phyloP scores from a whole-genome alignment of 75 land plant species.

The Pinus tabuliformis region DNA sequence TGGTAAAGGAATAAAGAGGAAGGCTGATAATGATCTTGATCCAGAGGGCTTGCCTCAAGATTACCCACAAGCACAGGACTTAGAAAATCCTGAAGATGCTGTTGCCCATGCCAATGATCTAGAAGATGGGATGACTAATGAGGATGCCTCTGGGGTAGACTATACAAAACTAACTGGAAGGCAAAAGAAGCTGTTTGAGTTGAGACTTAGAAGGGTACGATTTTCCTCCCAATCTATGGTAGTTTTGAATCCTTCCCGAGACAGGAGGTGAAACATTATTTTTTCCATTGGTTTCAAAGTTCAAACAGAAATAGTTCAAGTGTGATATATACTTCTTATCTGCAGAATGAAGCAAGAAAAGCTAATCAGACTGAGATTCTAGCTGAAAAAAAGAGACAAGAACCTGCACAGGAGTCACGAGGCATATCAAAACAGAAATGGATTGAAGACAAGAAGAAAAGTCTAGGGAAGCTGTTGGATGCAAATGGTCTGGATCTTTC shows the following conservation, averaged over 20 bases:
- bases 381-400: slow-evolving; percentile 86
- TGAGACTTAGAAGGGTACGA: slow-evolving; percentile 81
- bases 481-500: slow-evolving; percentile 84
- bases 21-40: not conserved
- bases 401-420: slow-evolving; percentile 76
- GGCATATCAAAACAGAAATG: slow-evolving; percentile 95
- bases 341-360: slow-evolving; percentile 91
- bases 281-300: not conserved
- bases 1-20: slow-evolving; percentile 7
- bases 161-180: slow-evolving; percentile 50
- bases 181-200: slow-evolving; percentile 79
- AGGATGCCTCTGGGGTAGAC: slow-evolving; percentile 25
- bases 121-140: slow-evolving; percentile 19
- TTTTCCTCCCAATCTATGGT: not conserved
- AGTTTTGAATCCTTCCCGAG: not conserved
- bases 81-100: not conserved
- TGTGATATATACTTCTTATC: not conserved
- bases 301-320: not conserved
- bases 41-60: not conserved
- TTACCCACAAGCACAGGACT: not conserved
- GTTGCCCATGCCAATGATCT: slow-evolving; percentile 8
- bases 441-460: slow-evolving; percentile 95
- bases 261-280: too few relatives aligned
- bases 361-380: slow-evolving; percentile 85
- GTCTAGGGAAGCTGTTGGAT: slow-evolving; percentile 84